A percentile compares a stretch with the other conserved stretches of the same genome.
phyloP scores from a whole-genome alignment of 495 filamentous ascomycete genomes.

The Elasticomyces elasticus region DNA sequence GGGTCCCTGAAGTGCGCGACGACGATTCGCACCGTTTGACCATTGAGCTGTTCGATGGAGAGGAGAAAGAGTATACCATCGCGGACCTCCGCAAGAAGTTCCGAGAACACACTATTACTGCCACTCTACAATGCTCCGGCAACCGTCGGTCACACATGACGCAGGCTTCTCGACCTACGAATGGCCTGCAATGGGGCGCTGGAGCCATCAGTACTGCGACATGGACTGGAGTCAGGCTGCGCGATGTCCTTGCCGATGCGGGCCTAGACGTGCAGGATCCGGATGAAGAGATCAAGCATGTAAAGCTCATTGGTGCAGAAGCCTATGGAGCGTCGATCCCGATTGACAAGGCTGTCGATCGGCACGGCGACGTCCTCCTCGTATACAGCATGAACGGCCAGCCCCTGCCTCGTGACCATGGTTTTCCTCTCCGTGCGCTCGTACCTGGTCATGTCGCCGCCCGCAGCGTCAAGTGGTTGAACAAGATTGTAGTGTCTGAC shows the following conservation, averaged over 20 bases:
- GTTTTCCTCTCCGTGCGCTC: slow-evolving; percentile 29
- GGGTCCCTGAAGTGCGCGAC: slow-evolving; percentile 42
- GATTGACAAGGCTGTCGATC: slow-evolving; percentile 44
- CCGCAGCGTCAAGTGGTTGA: slow-evolving; percentile 33
- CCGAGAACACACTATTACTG: slow-evolving; percentile 44
- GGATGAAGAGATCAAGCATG: slow-evolving; percentile 35
- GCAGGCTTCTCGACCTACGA: slow-evolving; percentile 38
- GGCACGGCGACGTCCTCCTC: slow-evolving; percentile 48
- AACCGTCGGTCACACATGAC: slow-evolving; percentile 55
- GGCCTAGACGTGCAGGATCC: slow-evolving; percentile 30
- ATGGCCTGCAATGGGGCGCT: slow-evolving; percentile 50
- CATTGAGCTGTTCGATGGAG: slow-evolving; percentile 47
- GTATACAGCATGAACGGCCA: slow-evolving; percentile 39
- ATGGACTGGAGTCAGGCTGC: slow-evolving; percentile 50
- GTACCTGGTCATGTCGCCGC: slow-evolving; percentile 33
- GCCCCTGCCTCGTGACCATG: slow-evolving; percentile 30
- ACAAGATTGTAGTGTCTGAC: slow-evolving; percentile 25
- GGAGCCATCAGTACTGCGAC: slow-evolving; percentile 51
- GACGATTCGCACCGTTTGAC: slow-evolving; percentile 40
- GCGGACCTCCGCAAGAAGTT: slow-evolving; percentile 45
- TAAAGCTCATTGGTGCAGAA: slow-evolving; percentile 50
- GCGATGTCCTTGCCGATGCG: slow-evolving; percentile 49
- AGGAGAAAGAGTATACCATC: slow-evolving; percentile 41
- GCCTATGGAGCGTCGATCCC: slow-evolving; percentile 53
- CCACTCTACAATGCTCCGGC: slow-evolving; percentile 50